A percentile compares a stretch with the other conserved stretches of the same genome.
These are phyloP conservation scores for Saccharomycopsis sp. DNA, from an alignment of 805 yeast genomes.

Conservation along the genomic window DNA sequence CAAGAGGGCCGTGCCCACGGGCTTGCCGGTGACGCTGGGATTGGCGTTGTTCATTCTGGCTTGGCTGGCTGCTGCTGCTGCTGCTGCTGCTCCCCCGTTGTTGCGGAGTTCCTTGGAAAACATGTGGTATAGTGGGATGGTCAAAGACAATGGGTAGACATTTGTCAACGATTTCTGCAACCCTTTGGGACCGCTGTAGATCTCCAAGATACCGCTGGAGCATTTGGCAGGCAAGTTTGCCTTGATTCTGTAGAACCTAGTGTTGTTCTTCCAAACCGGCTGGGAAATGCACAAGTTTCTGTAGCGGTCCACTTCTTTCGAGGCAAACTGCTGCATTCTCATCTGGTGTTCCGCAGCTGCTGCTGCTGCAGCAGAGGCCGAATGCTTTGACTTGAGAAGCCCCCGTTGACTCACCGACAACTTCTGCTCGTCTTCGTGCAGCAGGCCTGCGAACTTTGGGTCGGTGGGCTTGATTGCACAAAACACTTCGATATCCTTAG, in stretches of 20 bases:
- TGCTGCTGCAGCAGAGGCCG: not conserved
- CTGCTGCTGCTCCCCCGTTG: not conserved
- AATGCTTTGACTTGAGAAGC: not conserved
- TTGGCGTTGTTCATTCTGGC: not conserved
- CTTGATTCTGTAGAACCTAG: constrained; percentile 67
- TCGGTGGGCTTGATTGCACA: constrained; percentile 47
- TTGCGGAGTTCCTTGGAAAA: not conserved
- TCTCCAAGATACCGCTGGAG: constrained; percentile 60
- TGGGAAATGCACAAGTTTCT: constrained; percentile 64
- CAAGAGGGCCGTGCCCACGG: constrained; percentile 25
- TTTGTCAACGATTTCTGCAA: constrained; percentile 46
- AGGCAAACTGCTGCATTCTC: constrained; percentile 13
- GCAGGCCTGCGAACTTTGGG: constrained; percentile 23
- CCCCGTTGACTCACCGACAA: not conserved
- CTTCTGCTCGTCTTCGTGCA: not conserved
- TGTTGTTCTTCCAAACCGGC: constrained; percentile 56
- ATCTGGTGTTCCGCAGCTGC: constrained; percentile 4
- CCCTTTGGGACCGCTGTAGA: constrained; percentile 64
- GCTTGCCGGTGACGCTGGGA: not conserved
- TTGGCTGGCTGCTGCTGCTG: not conserved
- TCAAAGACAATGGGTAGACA: constrained; percentile 60
- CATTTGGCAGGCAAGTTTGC: constrained; percentile 68
- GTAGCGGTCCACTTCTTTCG: constrained; percentile 31
- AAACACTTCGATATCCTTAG: constrained; percentile 58
- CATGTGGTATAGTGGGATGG: constrained; percentile 64